Conservation (phyloP, 306 rosid genomes). For the Pterocarpus santalinus region DNA sequence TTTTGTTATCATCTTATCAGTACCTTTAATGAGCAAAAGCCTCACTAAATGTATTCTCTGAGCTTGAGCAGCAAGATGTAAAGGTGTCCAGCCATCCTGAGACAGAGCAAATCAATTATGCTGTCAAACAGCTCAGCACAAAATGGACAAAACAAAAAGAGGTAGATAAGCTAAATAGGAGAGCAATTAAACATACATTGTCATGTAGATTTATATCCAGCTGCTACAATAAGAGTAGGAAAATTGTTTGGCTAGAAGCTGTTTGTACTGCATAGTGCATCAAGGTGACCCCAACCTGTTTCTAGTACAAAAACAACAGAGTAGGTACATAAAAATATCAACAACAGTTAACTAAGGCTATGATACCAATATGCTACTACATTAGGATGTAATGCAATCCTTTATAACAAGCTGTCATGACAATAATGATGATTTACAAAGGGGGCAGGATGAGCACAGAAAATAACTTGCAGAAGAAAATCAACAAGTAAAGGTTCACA, state of each 20-base stretch:
- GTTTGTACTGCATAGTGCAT: constrained; percentile 95
- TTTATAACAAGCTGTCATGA: not conserved
- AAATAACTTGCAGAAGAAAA: constrained; percentile 3
- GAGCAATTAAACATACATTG: constrained; percentile 59
- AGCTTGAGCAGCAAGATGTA: constrained; percentile 92
- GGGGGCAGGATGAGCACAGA: not conserved
- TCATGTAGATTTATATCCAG: constrained; percentile 87
- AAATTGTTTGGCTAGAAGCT: constrained; percentile 82
- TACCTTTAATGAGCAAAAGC: constrained; percentile 89
- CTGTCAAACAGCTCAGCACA: constrained; percentile 29
- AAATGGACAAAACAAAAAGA: constrained; percentile 20
- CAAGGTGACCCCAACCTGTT: constrained; percentile 90
- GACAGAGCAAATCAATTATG: constrained; percentile 32
- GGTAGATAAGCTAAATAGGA: constrained; percentile 25
- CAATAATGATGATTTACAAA: constrained; percentile 18
- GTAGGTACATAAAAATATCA: constrained; percentile 28
- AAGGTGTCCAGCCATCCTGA: constrained; percentile 95
- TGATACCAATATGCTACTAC: constrained; percentile 7
- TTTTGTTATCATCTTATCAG: constrained; percentile 77
- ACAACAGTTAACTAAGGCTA: constrained; percentile 21
- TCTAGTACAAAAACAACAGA: constrained; percentile 42
- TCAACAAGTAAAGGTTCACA: constrained; percentile 17
- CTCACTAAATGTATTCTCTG: constrained; percentile 80
- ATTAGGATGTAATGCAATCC: not conserved
- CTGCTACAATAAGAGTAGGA: constrained; percentile 78